Conservation (phyloP, 805 yeast genomes). For the Cyberlindnera veronae region DNA sequence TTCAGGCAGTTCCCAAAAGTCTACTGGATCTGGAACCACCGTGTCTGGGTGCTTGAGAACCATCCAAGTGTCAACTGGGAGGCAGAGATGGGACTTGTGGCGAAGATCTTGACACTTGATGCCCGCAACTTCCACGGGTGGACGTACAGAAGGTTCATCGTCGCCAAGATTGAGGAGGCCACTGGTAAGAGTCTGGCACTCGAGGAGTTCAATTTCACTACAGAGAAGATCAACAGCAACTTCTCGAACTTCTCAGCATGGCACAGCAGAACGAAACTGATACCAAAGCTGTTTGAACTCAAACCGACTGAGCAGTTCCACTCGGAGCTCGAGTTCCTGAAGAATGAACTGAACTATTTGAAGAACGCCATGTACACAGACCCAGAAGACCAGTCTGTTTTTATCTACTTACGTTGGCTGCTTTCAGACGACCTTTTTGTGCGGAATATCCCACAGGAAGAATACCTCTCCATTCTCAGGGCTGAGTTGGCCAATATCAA, state of each 20-base stretch:
- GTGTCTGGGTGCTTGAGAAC: slow-evolving; percentile 72
- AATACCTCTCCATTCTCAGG: slow-evolving; percentile 38
- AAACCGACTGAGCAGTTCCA: slow-evolving; percentile 24
- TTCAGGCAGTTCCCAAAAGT: slow-evolving; percentile 76
- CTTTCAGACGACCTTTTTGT: slow-evolving; percentile 35
- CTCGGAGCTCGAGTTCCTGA: slow-evolving; percentile 37
- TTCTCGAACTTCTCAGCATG: slow-evolving; percentile 94
- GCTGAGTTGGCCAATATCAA: slow-evolving; percentile 46
- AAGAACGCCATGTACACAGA: slow-evolving; percentile 89
- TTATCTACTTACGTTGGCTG: slow-evolving; percentile 88
- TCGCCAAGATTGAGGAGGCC: slow-evolving; percentile 33
- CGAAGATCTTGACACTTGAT: slow-evolving; percentile 65
- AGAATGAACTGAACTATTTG: slow-evolving; percentile 60
- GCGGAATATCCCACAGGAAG: slow-evolving; percentile 24
- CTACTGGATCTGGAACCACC: slow-evolving; percentile 96
- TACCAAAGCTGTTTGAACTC: slow-evolving; percentile 46
- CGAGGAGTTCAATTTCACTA: slow-evolving; percentile 73
- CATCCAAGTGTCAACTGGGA: slow-evolving; percentile 59
- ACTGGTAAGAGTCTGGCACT: slow-evolving; percentile 31
- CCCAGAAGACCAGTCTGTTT: slow-evolving; percentile 89
- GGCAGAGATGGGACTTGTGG: slow-evolving; percentile 67
- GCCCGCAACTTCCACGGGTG: slow-evolving; percentile 92
- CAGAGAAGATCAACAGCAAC: slow-evolving; percentile 71
- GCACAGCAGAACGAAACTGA: slow-evolving; percentile 79
- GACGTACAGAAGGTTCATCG: slow-evolving; percentile 83